Percentiles rank a stretch among this genome's conserved stretches.
Evolutionary conservation across 2,329 filamentous ascomycete species (phyloP).

Genomic region (Hymenoscyphus salicellus): DNA sequence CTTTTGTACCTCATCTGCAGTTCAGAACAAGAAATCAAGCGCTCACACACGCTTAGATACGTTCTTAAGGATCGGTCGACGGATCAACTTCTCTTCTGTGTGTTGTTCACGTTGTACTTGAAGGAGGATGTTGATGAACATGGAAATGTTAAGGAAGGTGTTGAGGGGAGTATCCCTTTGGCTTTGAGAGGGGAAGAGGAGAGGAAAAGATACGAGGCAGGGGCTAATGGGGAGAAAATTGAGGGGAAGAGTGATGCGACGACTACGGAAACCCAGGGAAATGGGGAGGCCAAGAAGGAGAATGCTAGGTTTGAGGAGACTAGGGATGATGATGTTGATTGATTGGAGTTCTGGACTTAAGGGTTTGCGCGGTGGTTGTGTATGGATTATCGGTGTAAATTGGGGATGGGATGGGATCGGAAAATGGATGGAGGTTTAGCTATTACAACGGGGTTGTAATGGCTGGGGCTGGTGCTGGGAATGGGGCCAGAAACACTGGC

Average conservation of each 20-base stretch:
- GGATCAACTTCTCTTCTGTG: constrained; percentile 71
- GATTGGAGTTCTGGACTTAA: neutral
- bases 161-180: constrained; percentile 33
- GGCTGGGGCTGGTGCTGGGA: neutral
- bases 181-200: constrained; percentile 20
- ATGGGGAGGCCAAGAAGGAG: constrained; percentile 1
- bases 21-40: constrained; percentile 36
- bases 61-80: constrained; percentile 79
- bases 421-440: neutral
- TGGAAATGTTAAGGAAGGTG: constrained; percentile 48
- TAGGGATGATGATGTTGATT: constrained; percentile 33
- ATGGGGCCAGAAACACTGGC: neutral
- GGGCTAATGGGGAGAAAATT: constrained; percentile 9
- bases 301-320: constrained; percentile 21
- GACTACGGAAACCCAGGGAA: neutral
- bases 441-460: neutral
- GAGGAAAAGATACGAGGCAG: constrained; percentile 16
- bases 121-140: constrained; percentile 63
- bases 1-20: constrained; percentile 30
- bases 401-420: neutral
- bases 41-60: constrained; percentile 85
- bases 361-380: neutral
- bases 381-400: neutral
- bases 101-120: constrained; percentile 75
- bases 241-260: constrained; percentile 16